Conservation (phyloP, 139 green algal species). For the Haematococcus lacustris region DNA sequence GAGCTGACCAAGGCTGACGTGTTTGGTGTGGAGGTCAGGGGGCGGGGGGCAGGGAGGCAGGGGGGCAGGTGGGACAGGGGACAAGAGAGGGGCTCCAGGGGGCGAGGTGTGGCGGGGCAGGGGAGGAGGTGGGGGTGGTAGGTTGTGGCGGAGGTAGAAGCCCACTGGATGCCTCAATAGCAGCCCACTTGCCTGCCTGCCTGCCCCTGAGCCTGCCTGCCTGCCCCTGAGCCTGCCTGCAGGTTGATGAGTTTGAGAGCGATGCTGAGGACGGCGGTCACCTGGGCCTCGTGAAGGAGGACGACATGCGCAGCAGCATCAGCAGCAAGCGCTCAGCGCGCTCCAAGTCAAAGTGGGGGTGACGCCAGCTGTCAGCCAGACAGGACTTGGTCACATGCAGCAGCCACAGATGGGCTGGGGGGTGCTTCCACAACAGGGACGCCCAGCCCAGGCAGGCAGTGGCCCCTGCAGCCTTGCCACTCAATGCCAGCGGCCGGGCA, state of each 20-base stretch:
- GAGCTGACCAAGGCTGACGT: conserved; percentile 50
- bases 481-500: conserved; percentile 8
- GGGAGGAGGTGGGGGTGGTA: not conserved
- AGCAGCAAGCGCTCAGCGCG: conserved; percentile 7
- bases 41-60: no score
- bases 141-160: no score
- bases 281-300: conserved; percentile 12
- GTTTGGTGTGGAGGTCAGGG: conserved; percentile 29
- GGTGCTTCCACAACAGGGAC: not conserved
- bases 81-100: no score
- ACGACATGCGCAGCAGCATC: not conserved
- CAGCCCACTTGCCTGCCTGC: not conserved
- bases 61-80: no score
- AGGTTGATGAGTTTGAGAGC: conserved; percentile 29
- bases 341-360: not conserved
- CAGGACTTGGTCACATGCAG: not conserved
- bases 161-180: not conserved
- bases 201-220: not conserved
- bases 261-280: conserved; percentile 29
- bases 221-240: not conserved
- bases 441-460: not conserved
- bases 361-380: not conserved
- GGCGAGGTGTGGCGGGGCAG: no score
- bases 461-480: not conserved
- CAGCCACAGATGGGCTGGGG: not conserved